Evolutionary conservation across 352 stramenopile species (phyloP), one percentile per base, ranked within the genome.

Genomic region (Globisporangium yorkense): DNA sequence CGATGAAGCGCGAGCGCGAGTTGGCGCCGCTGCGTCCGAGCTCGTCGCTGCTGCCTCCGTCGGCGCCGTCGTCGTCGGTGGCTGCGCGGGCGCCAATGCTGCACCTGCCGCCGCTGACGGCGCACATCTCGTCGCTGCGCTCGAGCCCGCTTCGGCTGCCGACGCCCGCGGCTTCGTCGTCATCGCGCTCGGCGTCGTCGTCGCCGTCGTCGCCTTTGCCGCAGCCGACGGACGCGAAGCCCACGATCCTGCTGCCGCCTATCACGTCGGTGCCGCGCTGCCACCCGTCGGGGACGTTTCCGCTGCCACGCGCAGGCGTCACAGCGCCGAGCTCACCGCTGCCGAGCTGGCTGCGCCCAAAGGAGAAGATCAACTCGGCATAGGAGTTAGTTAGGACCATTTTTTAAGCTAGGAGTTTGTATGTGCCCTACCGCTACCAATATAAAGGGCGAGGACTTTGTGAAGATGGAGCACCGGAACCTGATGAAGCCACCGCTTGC

Each of bases 201-300:
- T 53, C 33, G 12, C 54, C 35, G 33, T 33, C 20, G 31, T 8
- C 27, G 3, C 33, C 16, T 27, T 27, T 27, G 12, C 29, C 8
- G 33, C 35, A 35, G n/a, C 16, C 35, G 7, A 37, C n/a, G 16
- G 27, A 10, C 31, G 8, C 39, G 16, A 52, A 59, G 40, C 56
- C 56, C 39, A 62, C 56, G 40, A 62, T 62, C 31, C 48, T 62
- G 40, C 29, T 62, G 39, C 56, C 56, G 49, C 56, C 56, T 20
- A 51, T 62, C 49, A 62, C 57, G 18, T 57, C 57, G 0, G 57
- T 53, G 57, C 48, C 57, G 57, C 57, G 57, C 15, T 59, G 54
- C 16, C n/a, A 43, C 12, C 44, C 40, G 33, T 51, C 52, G 41
- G 40, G 15, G 3, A 15, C 35, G 20, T 57, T 52, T 31, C 39